phyloP scores from a whole-genome alignment of 306 rosid species.

The Amphicarpaea edgeworthii region DNA sequence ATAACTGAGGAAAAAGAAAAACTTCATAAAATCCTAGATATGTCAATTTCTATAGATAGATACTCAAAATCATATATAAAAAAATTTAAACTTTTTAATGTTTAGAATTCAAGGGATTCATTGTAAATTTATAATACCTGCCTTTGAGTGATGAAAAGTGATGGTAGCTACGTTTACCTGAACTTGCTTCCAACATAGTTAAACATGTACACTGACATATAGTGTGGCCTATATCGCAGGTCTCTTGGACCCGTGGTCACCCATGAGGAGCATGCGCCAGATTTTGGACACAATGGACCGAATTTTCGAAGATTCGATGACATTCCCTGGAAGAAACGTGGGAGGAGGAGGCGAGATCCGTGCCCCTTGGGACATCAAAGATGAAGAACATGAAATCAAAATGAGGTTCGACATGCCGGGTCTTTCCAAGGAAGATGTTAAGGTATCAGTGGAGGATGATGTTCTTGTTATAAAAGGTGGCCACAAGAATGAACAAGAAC shows the following conservation, averaged over 20 bases:
- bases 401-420: slow-evolving; percentile 95
- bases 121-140: neutral
- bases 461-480: slow-evolving; percentile 68
- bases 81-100: neutral
- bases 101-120: neutral
- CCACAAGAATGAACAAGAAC: slow-evolving; percentile 53
- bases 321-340: slow-evolving; percentile 55
- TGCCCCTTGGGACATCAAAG: slow-evolving; percentile 78
- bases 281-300: slow-evolving; percentile 80
- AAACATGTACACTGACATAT: slow-evolving; percentile 9
- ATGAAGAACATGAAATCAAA: slow-evolving; percentile 69
- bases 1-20: neutral
- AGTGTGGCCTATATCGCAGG: slow-evolving; percentile 49
- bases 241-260: slow-evolving; percentile 73
- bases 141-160: neutral
- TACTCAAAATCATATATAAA: neutral
- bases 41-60: neutral
- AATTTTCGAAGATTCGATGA: slow-evolving; percentile 61
- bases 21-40: neutral
- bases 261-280: slow-evolving; percentile 83
- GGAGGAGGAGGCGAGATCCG: slow-evolving; percentile 60
- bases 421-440: slow-evolving; percentile 76
- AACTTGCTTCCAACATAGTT: slow-evolving; percentile 14
- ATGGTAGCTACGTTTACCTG: slow-evolving; percentile 8
- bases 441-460: slow-evolving; percentile 70